phyloP scores from a whole-genome alignment of 441 rosid genomes.

The Manihot esculenta region DNA sequence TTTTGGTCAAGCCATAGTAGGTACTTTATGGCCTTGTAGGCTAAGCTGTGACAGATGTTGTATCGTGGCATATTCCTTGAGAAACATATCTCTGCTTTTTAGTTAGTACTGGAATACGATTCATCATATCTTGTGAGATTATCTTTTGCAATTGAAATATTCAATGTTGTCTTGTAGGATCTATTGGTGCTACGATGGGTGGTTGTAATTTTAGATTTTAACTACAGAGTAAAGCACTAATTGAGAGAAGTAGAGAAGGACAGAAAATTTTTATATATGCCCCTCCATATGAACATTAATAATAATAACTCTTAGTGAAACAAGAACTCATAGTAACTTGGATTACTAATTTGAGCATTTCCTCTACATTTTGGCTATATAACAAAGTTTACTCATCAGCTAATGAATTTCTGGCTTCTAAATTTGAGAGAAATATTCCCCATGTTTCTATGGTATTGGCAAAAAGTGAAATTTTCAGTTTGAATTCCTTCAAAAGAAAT shows the following conservation, averaged over 20 bases:
- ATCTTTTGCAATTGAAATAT: neutral
- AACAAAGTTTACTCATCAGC: neutral
- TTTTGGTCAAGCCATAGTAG: neutral
- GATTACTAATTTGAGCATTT: neutral
- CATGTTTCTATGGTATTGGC: neutral
- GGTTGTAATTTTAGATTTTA: neutral
- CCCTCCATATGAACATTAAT: too few relatives aligned
- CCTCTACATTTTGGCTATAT: neutral
- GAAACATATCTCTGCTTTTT: neutral
- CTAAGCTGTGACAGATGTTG: neutral
- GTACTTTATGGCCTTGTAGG: neutral
- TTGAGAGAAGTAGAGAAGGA: neutral
- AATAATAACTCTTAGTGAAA: neutral
- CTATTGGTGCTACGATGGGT: neutral
- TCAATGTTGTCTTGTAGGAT: neutral
- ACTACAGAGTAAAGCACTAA: neutral
- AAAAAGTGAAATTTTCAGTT: neutral
- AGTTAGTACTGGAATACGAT: neutral
- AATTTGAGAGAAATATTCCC: neutral
- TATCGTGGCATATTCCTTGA: neutral
- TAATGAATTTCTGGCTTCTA: neutral
- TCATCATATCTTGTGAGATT: neutral
- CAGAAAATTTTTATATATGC: neutral
- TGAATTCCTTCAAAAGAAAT: neutral
- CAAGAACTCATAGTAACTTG: neutral